Base-by-base conservation (phyloP, 2,329 filamentous ascomycete species). In the Arthrinium puccinioides region DNA sequence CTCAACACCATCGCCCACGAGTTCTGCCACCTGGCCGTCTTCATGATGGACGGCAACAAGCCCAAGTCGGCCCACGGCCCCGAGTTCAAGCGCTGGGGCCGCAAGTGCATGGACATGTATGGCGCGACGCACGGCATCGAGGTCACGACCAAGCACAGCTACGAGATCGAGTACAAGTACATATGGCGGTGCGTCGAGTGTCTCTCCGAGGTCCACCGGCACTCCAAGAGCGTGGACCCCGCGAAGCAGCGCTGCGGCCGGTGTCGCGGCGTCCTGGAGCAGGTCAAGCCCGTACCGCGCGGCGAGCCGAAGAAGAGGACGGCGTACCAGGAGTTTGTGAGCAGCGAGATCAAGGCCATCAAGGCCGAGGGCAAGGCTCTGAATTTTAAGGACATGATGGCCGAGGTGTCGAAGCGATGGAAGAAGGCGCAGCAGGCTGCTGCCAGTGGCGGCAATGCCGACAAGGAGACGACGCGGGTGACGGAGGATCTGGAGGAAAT, bases 1-100 rank as follows among this genome's bases (percentile, higher is more conserved):
- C 72, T 92, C 45, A 96, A 96, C 58, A 88, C 92, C 0, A 64
- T 97, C n/a, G 87, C 90, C 0, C 92, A 98, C 57, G 92, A 98
- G 52, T 97, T 92, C 65, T 97, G 92, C 59, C 92, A 98, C 55
- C 66, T 97, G 2, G 82, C 87, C 29, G 94, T 88, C 51, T 96
- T 90, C 59, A 94, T 97, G 79, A 68, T 97, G 44, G 82, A 74
- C 33, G 78, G 81, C 24, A n/a, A n/a, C n/a, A 67, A 89, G 24
- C 81, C 76, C 29, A 80, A 79, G 39, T 82, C 85, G 43, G 87
- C 88, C 0, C 89, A 96, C 55, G 89, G 89, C 16, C 72, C 75
- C 10, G 83, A 86, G 50, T 96, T 96, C 71, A 89, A 94, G 59
- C 55, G 61, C 1, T 95, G 87, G 79, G 81, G 69, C 4, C 51